These are phyloP conservation scores for Trametes punicea DNA, from an alignment of 768 basidiomycete species.

Conservation along the genomic window DNA sequence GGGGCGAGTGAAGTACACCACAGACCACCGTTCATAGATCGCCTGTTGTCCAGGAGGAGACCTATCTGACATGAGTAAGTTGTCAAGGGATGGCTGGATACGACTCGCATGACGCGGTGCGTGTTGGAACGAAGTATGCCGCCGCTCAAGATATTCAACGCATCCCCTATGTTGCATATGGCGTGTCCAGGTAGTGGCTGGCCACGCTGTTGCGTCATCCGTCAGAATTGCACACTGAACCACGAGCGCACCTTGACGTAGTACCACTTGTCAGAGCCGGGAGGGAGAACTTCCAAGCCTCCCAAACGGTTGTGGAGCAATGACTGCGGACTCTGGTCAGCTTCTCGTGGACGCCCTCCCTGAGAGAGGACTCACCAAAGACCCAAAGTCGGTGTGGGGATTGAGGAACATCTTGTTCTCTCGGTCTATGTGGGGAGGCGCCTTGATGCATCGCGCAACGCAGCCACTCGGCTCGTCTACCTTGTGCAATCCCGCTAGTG, in stretches of 20 bases:
- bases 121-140: slow-evolving; percentile 62
- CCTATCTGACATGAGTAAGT: slow-evolving; percentile 1
- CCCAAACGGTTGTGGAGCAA: slow-evolving; percentile 70
- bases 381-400: slow-evolving; percentile 38
- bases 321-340: slow-evolving; percentile 36
- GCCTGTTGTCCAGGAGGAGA: slow-evolving; percentile 59
- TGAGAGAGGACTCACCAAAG: slow-evolving; percentile 22
- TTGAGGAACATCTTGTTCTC: slow-evolving; percentile 32
- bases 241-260: slow-evolving; percentile 50
- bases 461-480: slow-evolving; percentile 30
- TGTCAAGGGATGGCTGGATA: neutral
- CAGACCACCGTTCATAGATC: slow-evolving; percentile 55
- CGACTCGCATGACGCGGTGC: slow-evolving; percentile 56
- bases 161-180: slow-evolving; percentile 49
- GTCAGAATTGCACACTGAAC: no score
- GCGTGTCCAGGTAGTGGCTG: slow-evolving; percentile 33
- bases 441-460: slow-evolving; percentile 34
- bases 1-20: slow-evolving; percentile 67
- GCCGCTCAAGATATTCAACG: slow-evolving; percentile 58
- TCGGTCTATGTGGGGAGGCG: slow-evolving; percentile 25
- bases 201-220: neutral
- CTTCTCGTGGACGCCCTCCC: neutral
- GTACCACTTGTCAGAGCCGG: slow-evolving; percentile 60
- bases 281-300: slow-evolving; percentile 65
- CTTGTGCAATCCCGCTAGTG: slow-evolving; percentile 28